A percentile compares a stretch with the other conserved stretches of the same genome.
Conservation (phyloP, 1,284 basidiomycete species). For the Ganoderma lucidum region DNA sequence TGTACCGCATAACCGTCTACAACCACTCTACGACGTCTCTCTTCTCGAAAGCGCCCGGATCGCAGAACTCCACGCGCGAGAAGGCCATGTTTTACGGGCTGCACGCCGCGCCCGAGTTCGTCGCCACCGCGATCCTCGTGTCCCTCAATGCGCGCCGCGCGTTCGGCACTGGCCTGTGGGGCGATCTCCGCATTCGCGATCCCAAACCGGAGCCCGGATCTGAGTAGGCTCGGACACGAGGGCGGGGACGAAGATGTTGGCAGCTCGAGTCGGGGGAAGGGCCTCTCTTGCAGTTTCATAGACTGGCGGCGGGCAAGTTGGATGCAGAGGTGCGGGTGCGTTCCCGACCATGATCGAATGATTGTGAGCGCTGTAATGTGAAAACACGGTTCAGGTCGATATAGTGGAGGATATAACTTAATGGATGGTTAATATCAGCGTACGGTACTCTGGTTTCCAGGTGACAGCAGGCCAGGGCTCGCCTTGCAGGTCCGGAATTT, state of each 20-base stretch:
- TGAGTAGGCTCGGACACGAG: background rate
- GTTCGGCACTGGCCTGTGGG: conserved; percentile 12
- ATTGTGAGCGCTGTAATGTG: too few relatives aligned
- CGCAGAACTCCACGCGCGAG: conserved; percentile 43
- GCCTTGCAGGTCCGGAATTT: too few relatives aligned
- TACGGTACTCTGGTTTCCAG: too few relatives aligned
- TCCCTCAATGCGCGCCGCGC: conserved; percentile 4
- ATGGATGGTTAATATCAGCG: too few relatives aligned
- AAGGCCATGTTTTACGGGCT: conserved; percentile 51
- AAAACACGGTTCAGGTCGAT: too few relatives aligned
- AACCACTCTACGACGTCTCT: conserved; percentile 13
- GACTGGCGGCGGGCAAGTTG: too few relatives aligned
- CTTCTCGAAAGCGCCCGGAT: conserved; percentile 23
- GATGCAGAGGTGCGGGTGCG: too few relatives aligned
- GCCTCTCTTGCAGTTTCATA: too few relatives aligned
- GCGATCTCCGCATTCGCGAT: conserved; percentile 3
- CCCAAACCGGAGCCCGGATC: background rate
- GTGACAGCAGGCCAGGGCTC: too few relatives aligned
- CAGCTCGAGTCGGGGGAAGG: too few relatives aligned
- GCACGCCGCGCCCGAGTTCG: conserved; percentile 13
- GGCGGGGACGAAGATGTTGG: conserved; percentile 32
- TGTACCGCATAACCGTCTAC: conserved; percentile 16
- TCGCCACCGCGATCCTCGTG: conserved; percentile 13
- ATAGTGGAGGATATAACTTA: too few relatives aligned
- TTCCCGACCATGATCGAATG: too few relatives aligned